Conservation (phyloP, 331 rosid genomes). For the Spiraea crenata region DNA sequence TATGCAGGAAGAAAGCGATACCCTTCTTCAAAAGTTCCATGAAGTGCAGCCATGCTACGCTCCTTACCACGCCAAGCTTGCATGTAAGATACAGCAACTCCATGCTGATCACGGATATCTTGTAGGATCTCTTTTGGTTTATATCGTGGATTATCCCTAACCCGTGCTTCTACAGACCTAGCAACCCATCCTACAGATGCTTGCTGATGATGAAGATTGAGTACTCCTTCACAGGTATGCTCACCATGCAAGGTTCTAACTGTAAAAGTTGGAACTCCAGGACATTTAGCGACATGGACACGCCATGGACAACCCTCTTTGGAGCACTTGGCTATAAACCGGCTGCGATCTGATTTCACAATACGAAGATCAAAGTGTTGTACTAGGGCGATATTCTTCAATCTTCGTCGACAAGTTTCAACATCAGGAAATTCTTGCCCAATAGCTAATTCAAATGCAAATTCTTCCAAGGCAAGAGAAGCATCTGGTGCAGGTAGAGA, state of each 20-base stretch:
- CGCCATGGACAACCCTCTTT: slow-evolving; percentile 99
- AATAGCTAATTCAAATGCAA: slow-evolving; percentile 47
- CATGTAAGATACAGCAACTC: slow-evolving; percentile 98
- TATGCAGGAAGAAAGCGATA: slow-evolving; percentile 86
- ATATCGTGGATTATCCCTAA: slow-evolving; percentile 89
- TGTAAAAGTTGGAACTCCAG: slow-evolving; percentile 91
- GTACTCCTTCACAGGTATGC: slow-evolving; percentile 97
- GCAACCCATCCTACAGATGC: slow-evolving; percentile 99
- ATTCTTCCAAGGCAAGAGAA: slow-evolving; percentile 45
- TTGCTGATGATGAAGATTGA: slow-evolving; percentile 95
- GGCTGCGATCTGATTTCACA: slow-evolving; percentile 95
- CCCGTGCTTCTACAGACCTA: slow-evolving; percentile 86
- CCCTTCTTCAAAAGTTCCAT: slow-evolving; percentile 98
- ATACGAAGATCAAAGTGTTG: slow-evolving; percentile 96
- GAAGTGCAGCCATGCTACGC: slow-evolving; percentile 99
- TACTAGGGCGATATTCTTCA: slow-evolving; percentile 93
- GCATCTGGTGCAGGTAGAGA: slow-evolving; percentile 48
- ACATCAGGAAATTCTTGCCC: slow-evolving; percentile 98
- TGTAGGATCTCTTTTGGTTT: slow-evolving; percentile 92
- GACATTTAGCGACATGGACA: slow-evolving; percentile 94
- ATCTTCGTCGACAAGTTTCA: slow-evolving; percentile 84
- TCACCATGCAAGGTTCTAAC: slow-evolving; percentile 84
- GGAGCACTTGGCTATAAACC: slow-evolving; percentile 96
- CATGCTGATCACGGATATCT: slow-evolving; percentile 94
- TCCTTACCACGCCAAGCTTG: slow-evolving; percentile 99